A percentile compares a stretch with the other conserved stretches of the same genome.
These are phyloP conservation scores for Candolleomyces efflorescens DNA, from an alignment of 768 basidiomycete species.

Conservation along the genomic window DNA sequence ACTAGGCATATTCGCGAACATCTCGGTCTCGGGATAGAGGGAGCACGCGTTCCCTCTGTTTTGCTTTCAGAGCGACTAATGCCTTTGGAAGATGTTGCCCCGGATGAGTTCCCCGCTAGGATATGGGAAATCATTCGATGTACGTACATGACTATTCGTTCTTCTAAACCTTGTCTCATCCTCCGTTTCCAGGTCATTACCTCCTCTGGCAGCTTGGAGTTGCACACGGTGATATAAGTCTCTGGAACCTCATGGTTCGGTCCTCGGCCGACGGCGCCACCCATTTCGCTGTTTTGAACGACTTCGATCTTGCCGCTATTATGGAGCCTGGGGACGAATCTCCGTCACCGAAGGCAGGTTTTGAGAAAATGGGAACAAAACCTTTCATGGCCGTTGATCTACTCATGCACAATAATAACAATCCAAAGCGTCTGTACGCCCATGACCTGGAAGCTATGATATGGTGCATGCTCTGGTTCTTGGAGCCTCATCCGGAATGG, in stretches of 20 bases:
- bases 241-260: constrained; percentile 9
- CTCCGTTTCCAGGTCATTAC: constrained; percentile 8
- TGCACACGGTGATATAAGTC: constrained; percentile 10
- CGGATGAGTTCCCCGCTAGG: neutral
- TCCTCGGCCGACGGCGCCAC: neutral
- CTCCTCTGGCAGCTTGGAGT: constrained; percentile 10
- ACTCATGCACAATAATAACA: neutral
- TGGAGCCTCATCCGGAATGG: neutral
- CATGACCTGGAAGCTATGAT: constrained; percentile 12
- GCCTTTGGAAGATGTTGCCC: neutral
- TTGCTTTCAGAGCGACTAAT: neutral
- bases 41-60: too few relatives aligned
- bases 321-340: constrained; percentile 9
- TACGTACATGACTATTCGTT: too few relatives aligned
- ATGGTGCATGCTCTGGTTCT: constrained; percentile 7
- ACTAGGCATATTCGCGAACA: too few relatives aligned
- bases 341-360: constrained; percentile 3
- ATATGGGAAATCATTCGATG: neutral
- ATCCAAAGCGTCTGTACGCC: constrained; percentile 5
- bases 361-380: constrained; percentile 6
- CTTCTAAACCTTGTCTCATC: neutral
- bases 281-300: constrained; percentile 7
- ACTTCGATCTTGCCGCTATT: constrained; percentile 13
- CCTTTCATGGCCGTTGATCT: constrained; percentile 11
- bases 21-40: too few relatives aligned